These are phyloP conservation scores for Microsporum canis DNA, from an alignment of 2,329 filamentous ascomycete species.

Conservation along the genomic window DNA sequence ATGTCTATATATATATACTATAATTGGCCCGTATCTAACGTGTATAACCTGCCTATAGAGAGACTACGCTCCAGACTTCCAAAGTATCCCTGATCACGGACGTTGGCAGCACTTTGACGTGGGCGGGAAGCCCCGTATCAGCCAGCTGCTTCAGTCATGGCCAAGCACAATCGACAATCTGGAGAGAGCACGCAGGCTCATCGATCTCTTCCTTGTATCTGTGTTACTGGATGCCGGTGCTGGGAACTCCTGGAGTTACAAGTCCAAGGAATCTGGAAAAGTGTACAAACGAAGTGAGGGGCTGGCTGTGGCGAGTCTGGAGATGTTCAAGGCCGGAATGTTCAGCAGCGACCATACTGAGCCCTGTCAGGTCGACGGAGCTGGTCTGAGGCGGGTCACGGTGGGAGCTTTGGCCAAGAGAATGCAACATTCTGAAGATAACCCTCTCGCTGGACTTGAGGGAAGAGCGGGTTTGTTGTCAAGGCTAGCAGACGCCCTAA, in stretches of 20 bases:
- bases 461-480: conserved; percentile 71
- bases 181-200: conserved; percentile 43
- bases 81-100: conserved; percentile 67
- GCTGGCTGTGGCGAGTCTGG: conserved; percentile 62
- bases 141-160: conserved; percentile 38
- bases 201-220: conserved; percentile 52
- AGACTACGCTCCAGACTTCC: conserved; percentile 58
- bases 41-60: conserved; percentile 31
- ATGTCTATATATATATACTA: too few species aligned
- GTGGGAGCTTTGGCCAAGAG: conserved; percentile 64
- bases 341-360: conserved; percentile 76
- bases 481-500: conserved; percentile 62
- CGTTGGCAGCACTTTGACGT: conserved; percentile 55
- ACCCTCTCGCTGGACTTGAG: conserved; percentile 73
- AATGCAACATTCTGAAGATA: conserved; percentile 70
- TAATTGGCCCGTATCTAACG: conserved; percentile 5
- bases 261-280: conserved; percentile 75
- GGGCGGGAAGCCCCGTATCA: conserved; percentile 42
- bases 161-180: conserved; percentile 32
- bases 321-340: conserved; percentile 87
- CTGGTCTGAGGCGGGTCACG: conserved; percentile 62
- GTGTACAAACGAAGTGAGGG: conserved; percentile 79
- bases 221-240: conserved; percentile 61
- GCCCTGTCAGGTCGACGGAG: conserved; percentile 81
- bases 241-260: conserved; percentile 84